Percentiles rank a stretch among this genome's conserved stretches.
phyloP scores from a whole-genome alignment of 768 basidiomycete species.

The Calocera cornea region DNA sequence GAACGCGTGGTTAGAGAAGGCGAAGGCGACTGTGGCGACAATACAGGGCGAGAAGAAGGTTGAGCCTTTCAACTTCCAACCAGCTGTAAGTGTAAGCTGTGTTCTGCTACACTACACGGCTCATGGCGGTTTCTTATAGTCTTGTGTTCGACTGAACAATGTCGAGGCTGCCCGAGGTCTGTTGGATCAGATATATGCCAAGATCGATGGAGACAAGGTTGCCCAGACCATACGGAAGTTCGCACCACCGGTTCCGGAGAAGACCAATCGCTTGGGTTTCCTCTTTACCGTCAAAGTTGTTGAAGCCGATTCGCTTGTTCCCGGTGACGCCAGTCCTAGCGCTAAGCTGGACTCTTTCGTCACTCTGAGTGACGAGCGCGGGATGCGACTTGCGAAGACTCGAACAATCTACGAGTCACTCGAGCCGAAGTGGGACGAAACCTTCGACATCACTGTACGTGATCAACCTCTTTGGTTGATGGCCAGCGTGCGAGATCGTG shows the following conservation, averaged over 20 bases:
- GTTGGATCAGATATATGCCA: constrained; percentile 86
- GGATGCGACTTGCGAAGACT: constrained; percentile 82
- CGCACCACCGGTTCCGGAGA: constrained; percentile 59
- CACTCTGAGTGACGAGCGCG: constrained; percentile 84
- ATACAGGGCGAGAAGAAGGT: constrained; percentile 73
- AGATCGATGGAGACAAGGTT: constrained; percentile 80
- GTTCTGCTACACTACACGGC: background rate
- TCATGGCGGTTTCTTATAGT: constrained; percentile 29
- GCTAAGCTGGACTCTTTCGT: constrained; percentile 84
- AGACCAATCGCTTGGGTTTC: constrained; percentile 51
- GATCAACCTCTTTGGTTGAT: constrained; percentile 93
- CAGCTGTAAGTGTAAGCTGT: constrained; percentile 30
- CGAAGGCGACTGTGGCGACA: constrained; percentile 52
- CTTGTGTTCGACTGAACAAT: constrained; percentile 96
- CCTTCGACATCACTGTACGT: constrained; percentile 76
- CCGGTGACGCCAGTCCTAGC: constrained; percentile 60
- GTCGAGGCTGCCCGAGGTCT: constrained; percentile 81
- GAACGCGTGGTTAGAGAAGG: constrained; percentile 78
- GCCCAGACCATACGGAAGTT: constrained; percentile 44
- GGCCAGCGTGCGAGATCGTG: constrained; percentile 85
- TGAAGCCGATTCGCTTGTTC: constrained; percentile 76
- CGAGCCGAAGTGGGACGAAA: constrained; percentile 95
- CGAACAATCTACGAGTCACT: constrained; percentile 86
- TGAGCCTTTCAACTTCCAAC: constrained; percentile 86
- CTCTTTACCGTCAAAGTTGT: constrained; percentile 90